Evolutionary conservation across 2,329 filamentous ascomycete genomes (phyloP), one percentile per base, ranked within the genome.

Genomic region (Lomentospora prolificans): DNA sequence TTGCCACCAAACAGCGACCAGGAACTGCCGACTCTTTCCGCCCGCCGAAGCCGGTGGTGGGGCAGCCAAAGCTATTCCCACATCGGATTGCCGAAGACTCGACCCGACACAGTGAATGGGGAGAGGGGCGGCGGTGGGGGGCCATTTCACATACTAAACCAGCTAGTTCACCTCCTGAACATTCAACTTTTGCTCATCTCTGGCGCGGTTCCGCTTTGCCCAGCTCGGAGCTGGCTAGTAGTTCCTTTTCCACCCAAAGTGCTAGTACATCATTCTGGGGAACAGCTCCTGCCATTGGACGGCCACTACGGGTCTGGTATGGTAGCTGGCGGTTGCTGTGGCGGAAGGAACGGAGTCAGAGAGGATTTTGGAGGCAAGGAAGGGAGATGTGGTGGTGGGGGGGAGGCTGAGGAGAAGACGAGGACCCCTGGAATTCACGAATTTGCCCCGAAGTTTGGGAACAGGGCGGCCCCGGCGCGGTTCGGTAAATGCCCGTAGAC

Each of bases 41-140:
- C 24, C 25, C 24, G 22, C 53, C 53, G 53, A 55, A 50, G 53
- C 53, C 53, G 53, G 39, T 19, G 41, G 41, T 51, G 48, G 48
- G 48, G 48, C 28, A 51, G 25, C 17, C 24, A 25, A 4, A 31
- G 48, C 48, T 51, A 51, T n/a, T 25, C 48, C 48, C 48, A 30
- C 48, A n/a, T n/a, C 25, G n/a, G 25, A 51, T 51, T 51, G 48
- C 48, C 48, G 48, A 51, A 31, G 3, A n/a, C 17, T 14, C 24
- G 24, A 30, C 48, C 48, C 48, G 48, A 51, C 44, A 12, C 17
- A 22, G 17, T 14, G 41, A 46, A 19, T 17, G 22, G 44, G 44
- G 44, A 19, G 17, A n/a, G 41, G 19, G 41, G 19, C n/a, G 9
- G 24, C 17, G 41, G 41, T 5, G 41, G 9, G n/a, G 41, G 19